A percentile compares a stretch with the other conserved stretches of the same genome.
Conservation (phyloP, 148 eudicot genomes). For the Rhododendron henanense region DNA sequence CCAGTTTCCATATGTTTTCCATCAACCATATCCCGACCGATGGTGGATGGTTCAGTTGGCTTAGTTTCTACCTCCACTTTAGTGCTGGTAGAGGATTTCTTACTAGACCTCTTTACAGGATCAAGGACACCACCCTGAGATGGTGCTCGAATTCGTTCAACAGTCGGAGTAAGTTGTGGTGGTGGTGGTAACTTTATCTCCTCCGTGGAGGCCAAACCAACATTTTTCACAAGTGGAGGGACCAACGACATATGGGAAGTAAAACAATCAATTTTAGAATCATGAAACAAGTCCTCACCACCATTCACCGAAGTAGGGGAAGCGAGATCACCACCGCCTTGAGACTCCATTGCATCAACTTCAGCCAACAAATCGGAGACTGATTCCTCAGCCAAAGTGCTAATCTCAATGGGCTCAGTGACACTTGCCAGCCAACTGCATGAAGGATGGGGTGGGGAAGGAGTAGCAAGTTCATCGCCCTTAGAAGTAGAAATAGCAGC, state of each 20-base stretch:
- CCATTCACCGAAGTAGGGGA: constrained; percentile 61
- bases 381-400: constrained; percentile 83
- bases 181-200: constrained; percentile 37
- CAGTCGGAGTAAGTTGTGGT: constrained; percentile 25
- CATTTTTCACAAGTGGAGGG: constrained; percentile 45
- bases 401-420: constrained; percentile 70
- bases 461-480: constrained; percentile 31
- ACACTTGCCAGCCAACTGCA: constrained; percentile 49
- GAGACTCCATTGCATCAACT: constrained; percentile 95
- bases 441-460: constrained; percentile 36
- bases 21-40: constrained; percentile 14
- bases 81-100: constrained; percentile 34
- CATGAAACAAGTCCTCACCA: constrained; percentile 54
- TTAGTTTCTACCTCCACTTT: constrained; percentile 35
- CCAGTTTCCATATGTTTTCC: constrained; percentile 17
- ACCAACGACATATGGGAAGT: constrained; percentile 60
- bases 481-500: constrained; percentile 22
- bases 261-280: constrained; percentile 60
- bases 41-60: constrained; percentile 17
- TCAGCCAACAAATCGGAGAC: constrained; percentile 91
- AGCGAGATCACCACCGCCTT: constrained; percentile 43
- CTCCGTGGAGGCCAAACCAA: constrained; percentile 47
- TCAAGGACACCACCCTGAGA: constrained; percentile 31
- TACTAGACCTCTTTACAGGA: constrained; percentile 30
- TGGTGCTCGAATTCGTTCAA: constrained; percentile 22